These are phyloP conservation scores for Suhomyces anneliseae DNA, from an alignment of 1,139 yeast genomes.

Conservation along the genomic window DNA sequence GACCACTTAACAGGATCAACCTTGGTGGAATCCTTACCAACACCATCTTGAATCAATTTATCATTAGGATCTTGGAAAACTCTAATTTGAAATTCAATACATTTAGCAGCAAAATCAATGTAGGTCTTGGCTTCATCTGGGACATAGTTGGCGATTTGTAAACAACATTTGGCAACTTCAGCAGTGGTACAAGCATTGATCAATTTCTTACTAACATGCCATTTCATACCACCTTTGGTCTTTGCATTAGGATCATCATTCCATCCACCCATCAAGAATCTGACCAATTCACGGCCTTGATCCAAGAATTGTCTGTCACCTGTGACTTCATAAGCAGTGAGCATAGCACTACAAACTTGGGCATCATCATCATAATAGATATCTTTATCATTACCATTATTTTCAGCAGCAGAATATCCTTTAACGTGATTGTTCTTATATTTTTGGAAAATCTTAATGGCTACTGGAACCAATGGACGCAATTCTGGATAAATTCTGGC, in stretches of 20 bases:
- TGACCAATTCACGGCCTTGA: constrained; percentile 57
- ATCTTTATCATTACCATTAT: constrained; percentile 57
- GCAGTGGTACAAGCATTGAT: constrained; percentile 70
- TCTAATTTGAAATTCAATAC: constrained; percentile 56
- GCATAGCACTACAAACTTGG: constrained; percentile 66
- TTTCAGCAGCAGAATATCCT: constrained; percentile 62
- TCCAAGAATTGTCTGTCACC: constrained; percentile 54
- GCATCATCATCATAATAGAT: constrained; percentile 78
- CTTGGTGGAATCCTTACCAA: constrained; percentile 48
- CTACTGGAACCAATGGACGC: constrained; percentile 57
- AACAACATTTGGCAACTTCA: constrained; percentile 67
- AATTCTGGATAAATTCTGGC: constrained; percentile 57
- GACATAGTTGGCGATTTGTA: constrained; percentile 56
- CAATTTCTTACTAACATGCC: constrained; percentile 65
- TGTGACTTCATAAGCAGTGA: constrained; percentile 71
- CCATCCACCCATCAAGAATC: constrained; percentile 71
- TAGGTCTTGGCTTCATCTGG: constrained; percentile 47
- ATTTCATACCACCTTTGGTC: constrained; percentile 60
- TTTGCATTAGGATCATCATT: constrained; percentile 42
- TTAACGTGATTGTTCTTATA: constrained; percentile 53
- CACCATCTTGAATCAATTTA: constrained; percentile 63
- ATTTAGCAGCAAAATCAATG: constrained; percentile 53
- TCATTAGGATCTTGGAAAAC: constrained; percentile 55
- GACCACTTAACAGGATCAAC: constrained; percentile 60
- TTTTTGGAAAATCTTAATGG: constrained; percentile 49